Conservation (phyloP, 2,329 filamentous ascomycete species). For the Tympanopsis confertula region DNA sequence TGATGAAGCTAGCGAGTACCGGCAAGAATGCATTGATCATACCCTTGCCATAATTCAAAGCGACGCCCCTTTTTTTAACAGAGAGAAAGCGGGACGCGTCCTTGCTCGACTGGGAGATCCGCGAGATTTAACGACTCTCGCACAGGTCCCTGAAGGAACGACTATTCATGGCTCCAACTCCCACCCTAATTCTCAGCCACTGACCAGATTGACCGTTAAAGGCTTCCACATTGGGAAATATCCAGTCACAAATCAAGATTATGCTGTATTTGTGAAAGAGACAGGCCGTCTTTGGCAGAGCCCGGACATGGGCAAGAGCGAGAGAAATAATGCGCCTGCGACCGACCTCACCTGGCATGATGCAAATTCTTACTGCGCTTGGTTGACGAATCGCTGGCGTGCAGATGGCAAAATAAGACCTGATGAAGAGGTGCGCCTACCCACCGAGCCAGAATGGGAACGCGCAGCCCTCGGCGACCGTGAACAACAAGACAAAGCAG, state of each 20-base stretch:
- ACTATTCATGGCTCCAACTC: background rate
- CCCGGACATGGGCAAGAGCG: background rate
- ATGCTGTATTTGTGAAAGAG: slow-evolving; percentile 2
- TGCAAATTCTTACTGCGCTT: slow-evolving; percentile 1
- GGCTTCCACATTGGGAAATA: slow-evolving; percentile 2
- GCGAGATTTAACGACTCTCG: background rate
- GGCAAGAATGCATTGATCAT: no score
- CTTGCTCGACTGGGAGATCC: slow-evolving; percentile 2
- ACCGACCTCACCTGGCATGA: slow-evolving; percentile 4
- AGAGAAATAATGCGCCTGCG: slow-evolving; percentile 1
- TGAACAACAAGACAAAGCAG: background rate
- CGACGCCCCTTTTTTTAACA: no score
- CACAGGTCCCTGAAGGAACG: background rate
- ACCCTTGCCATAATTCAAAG: no score
- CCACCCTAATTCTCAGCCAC: slow-evolving; percentile 1
- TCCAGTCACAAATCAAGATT: slow-evolving; percentile 1
- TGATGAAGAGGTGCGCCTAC: slow-evolving; percentile 1
- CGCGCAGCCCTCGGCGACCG: slow-evolving; percentile 1
- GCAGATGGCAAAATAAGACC: background rate
- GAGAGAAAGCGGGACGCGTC: slow-evolving; percentile 1
- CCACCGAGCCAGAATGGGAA: slow-evolving; percentile 3
- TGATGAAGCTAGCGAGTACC: no score
- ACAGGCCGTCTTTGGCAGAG: slow-evolving; percentile 2
- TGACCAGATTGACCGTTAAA: background rate
- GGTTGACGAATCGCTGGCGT: slow-evolving; percentile 1